phyloP scores from a whole-genome alignment of 2,329 filamentous ascomycete genomes.

The Epicoccum sorghinum region DNA sequence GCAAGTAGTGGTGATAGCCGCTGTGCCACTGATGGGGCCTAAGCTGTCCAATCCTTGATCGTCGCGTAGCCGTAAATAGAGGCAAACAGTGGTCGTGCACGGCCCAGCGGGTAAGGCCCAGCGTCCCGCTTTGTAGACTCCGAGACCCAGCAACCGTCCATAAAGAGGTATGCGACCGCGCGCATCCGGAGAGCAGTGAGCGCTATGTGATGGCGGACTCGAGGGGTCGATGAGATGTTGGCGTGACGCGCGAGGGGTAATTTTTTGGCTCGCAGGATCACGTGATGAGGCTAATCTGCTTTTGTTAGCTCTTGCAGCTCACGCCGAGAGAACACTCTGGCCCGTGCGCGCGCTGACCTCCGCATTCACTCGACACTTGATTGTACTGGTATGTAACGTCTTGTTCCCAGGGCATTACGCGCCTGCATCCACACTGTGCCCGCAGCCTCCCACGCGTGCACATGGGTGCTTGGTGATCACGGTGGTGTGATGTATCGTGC shows the following conservation, averaged over 20 bases:
- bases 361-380: no score
- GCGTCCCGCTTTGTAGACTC: constrained; percentile 27
- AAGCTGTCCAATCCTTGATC: constrained; percentile 48
- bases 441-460: no score
- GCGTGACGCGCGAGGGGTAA: constrained; percentile 42
- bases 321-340: constrained; percentile 29
- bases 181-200: constrained; percentile 8
- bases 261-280: constrained; percentile 32
- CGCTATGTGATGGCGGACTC: constrained; percentile 18
- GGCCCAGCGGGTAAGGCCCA: constrained; percentile 34
- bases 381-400: no score
- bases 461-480: constrained; percentile 6
- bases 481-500: constrained; percentile 23
- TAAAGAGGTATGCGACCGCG: constrained; percentile 1
- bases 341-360: neutral
- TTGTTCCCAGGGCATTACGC: neutral
- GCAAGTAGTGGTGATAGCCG: constrained; percentile 43
- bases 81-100: constrained; percentile 44
- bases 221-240: constrained; percentile 28
- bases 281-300: constrained; percentile 36
- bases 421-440: neutral
- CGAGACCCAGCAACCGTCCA: constrained; percentile 12
- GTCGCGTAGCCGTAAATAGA: constrained; percentile 50
- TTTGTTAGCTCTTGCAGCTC: constrained; percentile 7
- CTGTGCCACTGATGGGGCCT: constrained; percentile 46